Evolutionary conservation across 2,329 filamentous ascomycete species (phyloP), one percentile per base, ranked within the genome.

Genomic region (Cercospora beticola): DNA sequence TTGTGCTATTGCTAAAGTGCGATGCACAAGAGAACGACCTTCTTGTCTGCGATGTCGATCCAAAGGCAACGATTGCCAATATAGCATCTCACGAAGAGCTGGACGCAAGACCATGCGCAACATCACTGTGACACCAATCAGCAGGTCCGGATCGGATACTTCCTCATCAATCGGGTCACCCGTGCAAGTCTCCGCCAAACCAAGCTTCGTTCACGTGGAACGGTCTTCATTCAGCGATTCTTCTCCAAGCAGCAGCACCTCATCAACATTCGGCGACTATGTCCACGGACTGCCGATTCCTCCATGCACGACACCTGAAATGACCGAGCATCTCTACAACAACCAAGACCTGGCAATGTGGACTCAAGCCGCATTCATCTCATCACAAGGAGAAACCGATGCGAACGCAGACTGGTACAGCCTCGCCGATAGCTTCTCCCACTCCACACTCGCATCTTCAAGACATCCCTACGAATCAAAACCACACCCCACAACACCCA

Each of bases 11-110:
- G 71, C 71, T 52, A 73, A 71, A 70, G 71, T 73, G 30, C 54
- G 68, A 33, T 71, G 71, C 57, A 71, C 52, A 18, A 70, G 71
- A 58, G 72, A 75, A 59, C 69, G 72, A 46, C 72, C 73, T 6
- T 66, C 69, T 14, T 75, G 72, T 58, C 62, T 65, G 57, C 59
- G 73, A 59, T 75, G 73, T 68, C 56, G 64, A 30, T 64, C 66
- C 31, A 71, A 72, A 67, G 67, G 70, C 43, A 62, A 71, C 16
- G 36, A 68, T 23, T 75, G 73, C 62, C 62, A 67, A 40, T 75
- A 75, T 67, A 72, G 70, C 67, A 71, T 67, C 31, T 74, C 72
- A 5, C 64, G 73, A 10, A 70, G 73, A 64, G 73, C 71, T 33
- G 73, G 73, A 21, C 67, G 71, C 43, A 68, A 70, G 28, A 70